These are phyloP conservation scores for Cucumis cinereus DNA, from an alignment of 306 rosid species.

Conservation along the genomic window DNA sequence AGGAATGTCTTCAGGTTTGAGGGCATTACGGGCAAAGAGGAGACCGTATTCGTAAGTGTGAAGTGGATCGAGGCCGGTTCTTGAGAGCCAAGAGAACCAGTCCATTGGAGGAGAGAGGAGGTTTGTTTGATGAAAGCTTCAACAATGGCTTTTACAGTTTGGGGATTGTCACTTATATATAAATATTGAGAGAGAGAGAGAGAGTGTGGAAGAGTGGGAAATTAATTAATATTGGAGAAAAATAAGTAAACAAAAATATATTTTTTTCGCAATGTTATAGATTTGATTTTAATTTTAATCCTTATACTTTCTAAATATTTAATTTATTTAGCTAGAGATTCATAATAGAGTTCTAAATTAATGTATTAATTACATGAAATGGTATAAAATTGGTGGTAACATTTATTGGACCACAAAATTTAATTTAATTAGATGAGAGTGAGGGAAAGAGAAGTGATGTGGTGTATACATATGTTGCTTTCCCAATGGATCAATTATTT, in stretches of 20 bases:
- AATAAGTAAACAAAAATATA: too few relatives aligned
- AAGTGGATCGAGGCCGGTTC: slow-evolving; percentile 52
- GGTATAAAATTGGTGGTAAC: neutral
- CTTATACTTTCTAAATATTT: too few relatives aligned
- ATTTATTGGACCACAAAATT: neutral
- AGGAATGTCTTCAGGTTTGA: slow-evolving; percentile 38
- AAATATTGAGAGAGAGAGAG: slow-evolving; percentile 10
- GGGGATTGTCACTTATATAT: slow-evolving; percentile 5
- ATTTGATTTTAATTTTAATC: too few relatives aligned
- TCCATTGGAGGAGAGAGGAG: slow-evolving; percentile 37
- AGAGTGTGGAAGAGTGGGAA: neutral
- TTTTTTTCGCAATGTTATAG: too few relatives aligned
- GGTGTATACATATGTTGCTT: neutral
- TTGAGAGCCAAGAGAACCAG: slow-evolving; percentile 94
- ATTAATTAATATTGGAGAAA: too few relatives aligned
- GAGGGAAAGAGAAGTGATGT: neutral
- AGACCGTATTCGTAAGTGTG: slow-evolving; percentile 65
- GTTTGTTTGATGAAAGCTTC: neutral
- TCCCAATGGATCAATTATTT: neutral
- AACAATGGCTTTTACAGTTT: neutral
- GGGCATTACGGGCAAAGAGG: slow-evolving; percentile 52
- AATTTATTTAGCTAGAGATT: too few relatives aligned
- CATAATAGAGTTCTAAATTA: too few relatives aligned
- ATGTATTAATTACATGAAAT: too few relatives aligned
- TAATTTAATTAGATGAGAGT: neutral